Evolutionary conservation across 176 grass and related monocot genomes (phyloP), one percentile per base, ranked within the genome.

Genomic region (Phoenix dactylifera): DNA sequence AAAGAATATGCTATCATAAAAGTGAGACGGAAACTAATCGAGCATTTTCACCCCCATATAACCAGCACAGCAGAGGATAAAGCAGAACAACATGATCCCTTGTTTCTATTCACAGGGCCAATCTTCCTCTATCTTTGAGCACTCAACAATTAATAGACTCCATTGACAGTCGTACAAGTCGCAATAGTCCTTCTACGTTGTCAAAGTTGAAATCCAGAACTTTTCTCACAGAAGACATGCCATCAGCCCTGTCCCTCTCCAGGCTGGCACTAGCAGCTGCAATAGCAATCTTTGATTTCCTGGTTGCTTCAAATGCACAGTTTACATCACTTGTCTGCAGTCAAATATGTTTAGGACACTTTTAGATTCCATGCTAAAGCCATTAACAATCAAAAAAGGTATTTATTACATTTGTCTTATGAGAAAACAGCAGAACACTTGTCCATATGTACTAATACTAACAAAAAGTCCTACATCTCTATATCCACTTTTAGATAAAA

Each of bases 181-280:
- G 81, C 60, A 89, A 18, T 63, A 95, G 67, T 63, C 78, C 82
- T 78, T 72, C 66, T 52, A 95, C 73, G 67, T 86, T 86, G 70
- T 84, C 73, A 18, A 89, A 95, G 75, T 72, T 83, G 55, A 84
- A 80, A 79, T 89, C 80, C 76, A 95, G 84, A 57, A 85, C 86
- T 58, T 68, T 57, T 86, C 75, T 76, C 58, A 95, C 74, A 53
- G 77, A 95, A 75, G 76, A 77, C 61, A 89, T 69, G 39, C 58
- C 55, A 67, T 86, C 44, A 62, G 57, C 12, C 67, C 66, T 53
- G 62, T 50, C 58, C 59, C 76, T 76, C 56, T 51, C 58, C 16
- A 64, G 51, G 52, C 52, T 77, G 7, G 32, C 63, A 83, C 29
- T 65, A 66, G 79, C 74, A 74, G 82, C 75, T 71, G 71, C 58